Evolutionary conservation across 2,329 filamentous ascomycete genomes (phyloP).

Genomic region (Magnaporthales sp.): DNA sequence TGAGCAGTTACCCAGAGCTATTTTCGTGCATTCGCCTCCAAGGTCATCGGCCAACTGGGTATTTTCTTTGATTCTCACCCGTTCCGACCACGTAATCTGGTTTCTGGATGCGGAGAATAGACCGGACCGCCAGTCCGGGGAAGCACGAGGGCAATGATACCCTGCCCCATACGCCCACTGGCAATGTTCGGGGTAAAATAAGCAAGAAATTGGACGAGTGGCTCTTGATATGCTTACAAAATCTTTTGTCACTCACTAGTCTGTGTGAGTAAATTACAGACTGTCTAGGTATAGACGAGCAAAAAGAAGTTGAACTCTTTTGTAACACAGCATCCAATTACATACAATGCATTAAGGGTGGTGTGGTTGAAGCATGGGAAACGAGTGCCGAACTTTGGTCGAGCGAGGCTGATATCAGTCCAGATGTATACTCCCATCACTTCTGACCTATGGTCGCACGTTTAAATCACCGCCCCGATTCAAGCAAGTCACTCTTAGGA

Average conservation of each 20-base stretch:
- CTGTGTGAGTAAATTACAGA: neutral
- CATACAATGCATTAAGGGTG: neutral
- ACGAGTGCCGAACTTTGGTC: neutral
- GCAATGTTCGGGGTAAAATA: neutral
- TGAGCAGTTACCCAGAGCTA: neutral
- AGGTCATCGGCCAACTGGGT: neutral
- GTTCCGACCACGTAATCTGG: neutral
- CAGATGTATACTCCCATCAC: neutral
- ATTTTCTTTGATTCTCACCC: neutral
- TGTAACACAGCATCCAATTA: neutral
- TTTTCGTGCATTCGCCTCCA: neutral
- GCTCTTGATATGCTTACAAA: neutral
- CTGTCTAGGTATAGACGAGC: neutral
- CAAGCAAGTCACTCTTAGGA: neutral
- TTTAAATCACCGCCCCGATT: neutral
- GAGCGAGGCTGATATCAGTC: neutral
- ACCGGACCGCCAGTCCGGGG: slow-evolving; percentile 8
- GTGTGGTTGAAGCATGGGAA: neutral
- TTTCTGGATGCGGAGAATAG: slow-evolving; percentile 3
- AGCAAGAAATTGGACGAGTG: neutral
- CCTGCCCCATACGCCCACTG: neutral
- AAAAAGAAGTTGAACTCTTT: neutral
- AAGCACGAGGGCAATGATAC: slow-evolving; percentile 3
- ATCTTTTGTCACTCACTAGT: neutral
- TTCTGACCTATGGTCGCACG: neutral